Evolutionary conservation across 176 grass and related monocot species (phyloP).

Genomic region (Avena sativa): DNA sequence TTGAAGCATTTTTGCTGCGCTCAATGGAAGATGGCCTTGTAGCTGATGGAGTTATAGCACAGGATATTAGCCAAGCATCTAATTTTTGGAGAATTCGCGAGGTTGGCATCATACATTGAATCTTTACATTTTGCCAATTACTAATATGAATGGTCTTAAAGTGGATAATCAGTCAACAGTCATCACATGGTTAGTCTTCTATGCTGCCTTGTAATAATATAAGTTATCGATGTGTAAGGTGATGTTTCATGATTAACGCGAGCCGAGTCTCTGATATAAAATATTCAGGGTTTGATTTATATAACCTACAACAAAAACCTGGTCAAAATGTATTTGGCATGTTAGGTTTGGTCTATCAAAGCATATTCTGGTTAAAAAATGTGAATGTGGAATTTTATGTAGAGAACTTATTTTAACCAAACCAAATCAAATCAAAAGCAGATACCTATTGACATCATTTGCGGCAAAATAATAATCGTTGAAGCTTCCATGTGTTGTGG

Average conservation of each 20-base stretch:
- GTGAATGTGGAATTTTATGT: constrained; percentile 12
- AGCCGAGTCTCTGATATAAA: constrained; percentile 1
- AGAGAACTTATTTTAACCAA: not conserved
- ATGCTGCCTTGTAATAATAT: not conserved
- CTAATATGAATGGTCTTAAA: constrained; percentile 13
- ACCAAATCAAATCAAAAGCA: not conserved
- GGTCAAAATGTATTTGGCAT: not conserved
- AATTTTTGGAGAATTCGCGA: constrained; percentile 96
- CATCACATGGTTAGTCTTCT: constrained; percentile 3
- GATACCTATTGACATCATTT: not conserved
- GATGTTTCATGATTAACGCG: constrained; percentile 14
- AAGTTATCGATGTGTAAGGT: not conserved
- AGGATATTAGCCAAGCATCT: constrained; percentile 95
- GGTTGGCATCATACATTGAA: constrained; percentile 49
- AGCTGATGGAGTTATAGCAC: constrained; percentile 84
- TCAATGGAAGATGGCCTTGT: constrained; percentile 89
- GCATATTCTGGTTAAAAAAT: not conserved
- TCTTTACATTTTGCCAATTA: not conserved
- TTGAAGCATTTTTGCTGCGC: constrained; percentile 88
- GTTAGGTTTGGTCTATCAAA: constrained; percentile 22
- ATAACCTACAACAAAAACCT: not conserved
- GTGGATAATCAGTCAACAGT: not conserved
- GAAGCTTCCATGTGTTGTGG: not conserved
- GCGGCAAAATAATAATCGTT: not conserved
- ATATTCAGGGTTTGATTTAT: not conserved